Percentiles rank a stretch among this genome's conserved stretches.
These are phyloP conservation scores for Termitomyces sp. DNA, from an alignment of 768 basidiomycete genomes.

Conservation along the genomic window DNA sequence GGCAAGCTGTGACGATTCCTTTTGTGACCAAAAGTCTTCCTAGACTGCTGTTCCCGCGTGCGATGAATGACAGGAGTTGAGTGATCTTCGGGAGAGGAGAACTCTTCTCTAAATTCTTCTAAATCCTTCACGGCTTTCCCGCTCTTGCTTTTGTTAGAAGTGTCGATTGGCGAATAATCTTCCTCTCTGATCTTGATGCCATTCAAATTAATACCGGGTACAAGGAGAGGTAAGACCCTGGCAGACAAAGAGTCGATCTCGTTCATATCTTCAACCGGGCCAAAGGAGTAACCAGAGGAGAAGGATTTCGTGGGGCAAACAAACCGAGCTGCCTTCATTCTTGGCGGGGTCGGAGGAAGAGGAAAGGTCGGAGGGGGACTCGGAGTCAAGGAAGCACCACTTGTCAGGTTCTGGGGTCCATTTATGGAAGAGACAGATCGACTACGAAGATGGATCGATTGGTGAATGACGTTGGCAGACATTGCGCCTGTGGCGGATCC, in stretches of 20 bases:
- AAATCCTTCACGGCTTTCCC: constrained; percentile 29
- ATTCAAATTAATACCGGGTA: constrained; percentile 58
- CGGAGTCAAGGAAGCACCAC: constrained; percentile 30
- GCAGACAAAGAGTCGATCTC: constrained; percentile 72
- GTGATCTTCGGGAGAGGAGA: constrained; percentile 53
- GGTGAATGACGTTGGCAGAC: constrained; percentile 22
- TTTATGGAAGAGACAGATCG: constrained; percentile 53
- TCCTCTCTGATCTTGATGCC: constrained; percentile 50
- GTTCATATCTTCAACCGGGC: constrained; percentile 49
- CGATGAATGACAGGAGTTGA: constrained; percentile 52
- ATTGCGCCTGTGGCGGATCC: constrained; percentile 34
- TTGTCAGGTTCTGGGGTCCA: constrained; percentile 32
- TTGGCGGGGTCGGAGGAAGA: constrained; percentile 72
- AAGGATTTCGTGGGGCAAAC: constrained; percentile 58
- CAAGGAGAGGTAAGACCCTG: constrained; percentile 59
- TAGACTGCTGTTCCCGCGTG: constrained; percentile 23
- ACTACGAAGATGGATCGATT: constrained; percentile 51
- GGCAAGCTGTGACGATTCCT: constrained; percentile 64
- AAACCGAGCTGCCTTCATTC: constrained; percentile 51
- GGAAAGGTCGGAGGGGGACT: constrained; percentile 65
- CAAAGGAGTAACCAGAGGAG: constrained; percentile 62
- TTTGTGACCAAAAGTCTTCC: constrained; percentile 51
- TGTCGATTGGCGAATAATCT: constrained; percentile 36
- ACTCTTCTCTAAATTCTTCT: constrained; percentile 42
- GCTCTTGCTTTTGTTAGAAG: constrained; percentile 36